A percentile compares a stretch with the other conserved stretches of the same genome.
phyloP scores from a whole-genome alignment of 495 filamentous ascomycete species.

The Lineolata rhizophorae region DNA sequence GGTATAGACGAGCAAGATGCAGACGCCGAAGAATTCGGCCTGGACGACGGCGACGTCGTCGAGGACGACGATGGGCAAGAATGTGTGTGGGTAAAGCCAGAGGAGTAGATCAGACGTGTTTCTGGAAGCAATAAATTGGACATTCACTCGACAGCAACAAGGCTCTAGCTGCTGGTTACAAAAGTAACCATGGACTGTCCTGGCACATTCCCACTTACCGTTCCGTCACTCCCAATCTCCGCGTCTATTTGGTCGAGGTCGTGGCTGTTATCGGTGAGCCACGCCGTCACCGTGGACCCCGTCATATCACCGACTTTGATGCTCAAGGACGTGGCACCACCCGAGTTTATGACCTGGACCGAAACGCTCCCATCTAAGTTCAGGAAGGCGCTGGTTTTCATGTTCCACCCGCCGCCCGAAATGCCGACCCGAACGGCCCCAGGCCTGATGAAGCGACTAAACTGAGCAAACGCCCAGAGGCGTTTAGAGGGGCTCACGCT shows the following conservation, averaged over 20 bases:
- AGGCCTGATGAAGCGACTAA: slow-evolving; percentile 23
- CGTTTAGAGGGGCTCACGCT: slow-evolving; percentile 22
- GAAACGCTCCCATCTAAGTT: slow-evolving; percentile 25
- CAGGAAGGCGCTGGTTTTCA: slow-evolving; percentile 24
- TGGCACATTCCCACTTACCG: too few species aligned
- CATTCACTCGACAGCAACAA: too few species aligned
- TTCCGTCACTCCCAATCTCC: too few species aligned
- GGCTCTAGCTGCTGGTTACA: too few species aligned
- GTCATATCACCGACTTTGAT: background rate
- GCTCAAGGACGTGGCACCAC: slow-evolving; percentile 2
- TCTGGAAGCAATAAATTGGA: too few species aligned
- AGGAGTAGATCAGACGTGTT: too few species aligned
- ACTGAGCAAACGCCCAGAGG: slow-evolving; percentile 29
- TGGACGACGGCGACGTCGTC: background rate
- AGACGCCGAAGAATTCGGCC: background rate
- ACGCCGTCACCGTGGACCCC: background rate
- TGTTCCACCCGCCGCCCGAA: slow-evolving; percentile 11
- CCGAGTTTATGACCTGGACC: slow-evolving; percentile 25
- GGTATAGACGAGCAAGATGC: background rate
- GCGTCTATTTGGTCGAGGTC: slow-evolving; percentile 1
- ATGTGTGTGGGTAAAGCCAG: too few species aligned
- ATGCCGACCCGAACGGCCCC: slow-evolving; percentile 24
- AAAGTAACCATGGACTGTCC: too few species aligned
- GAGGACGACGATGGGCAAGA: too few species aligned
- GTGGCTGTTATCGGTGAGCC: slow-evolving; percentile 3